These are phyloP conservation scores for Hyaloperonospora brassicae DNA, from an alignment of 352 stramenopile species.

Conservation along the genomic window DNA sequence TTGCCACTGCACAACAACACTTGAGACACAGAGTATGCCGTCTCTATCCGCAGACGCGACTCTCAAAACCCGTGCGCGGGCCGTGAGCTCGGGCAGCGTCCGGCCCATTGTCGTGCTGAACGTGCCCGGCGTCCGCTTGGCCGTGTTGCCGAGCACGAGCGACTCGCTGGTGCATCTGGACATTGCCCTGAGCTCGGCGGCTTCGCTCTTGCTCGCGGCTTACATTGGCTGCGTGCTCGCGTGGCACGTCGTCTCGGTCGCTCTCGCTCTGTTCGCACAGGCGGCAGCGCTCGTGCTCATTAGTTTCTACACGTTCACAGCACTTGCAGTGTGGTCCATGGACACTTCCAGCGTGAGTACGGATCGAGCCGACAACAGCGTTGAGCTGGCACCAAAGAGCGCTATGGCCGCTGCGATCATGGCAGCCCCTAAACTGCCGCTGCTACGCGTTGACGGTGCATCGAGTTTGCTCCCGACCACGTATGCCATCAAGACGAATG, in stretches of 20 bases:
- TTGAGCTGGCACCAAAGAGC: background rate
- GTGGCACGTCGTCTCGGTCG: constrained; percentile 23
- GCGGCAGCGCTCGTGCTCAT: constrained; percentile 32
- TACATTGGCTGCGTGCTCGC: constrained; percentile 26
- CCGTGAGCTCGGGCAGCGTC: constrained; percentile 19
- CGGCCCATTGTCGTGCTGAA: constrained; percentile 51
- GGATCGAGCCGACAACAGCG: constrained; percentile 1
- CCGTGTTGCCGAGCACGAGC: constrained; percentile 28
- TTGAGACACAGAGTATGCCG: no score
- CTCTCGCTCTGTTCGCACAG: constrained; percentile 24
- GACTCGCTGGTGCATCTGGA: constrained; percentile 25
- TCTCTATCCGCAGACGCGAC: background rate
- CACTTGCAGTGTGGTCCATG: constrained; percentile 33
- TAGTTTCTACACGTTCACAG: constrained; percentile 46
- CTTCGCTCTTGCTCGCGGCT: constrained; percentile 22
- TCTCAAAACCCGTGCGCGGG: constrained; percentile 14
- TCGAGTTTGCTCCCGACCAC: constrained; percentile 14
- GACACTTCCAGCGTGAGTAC: constrained; percentile 4
- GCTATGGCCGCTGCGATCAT: background rate
- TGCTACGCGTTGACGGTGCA: constrained; percentile 22
- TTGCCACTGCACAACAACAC: no score
- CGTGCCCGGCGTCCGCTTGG: constrained; percentile 49
- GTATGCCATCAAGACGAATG: constrained; percentile 20
- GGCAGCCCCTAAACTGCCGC: constrained; percentile 17
- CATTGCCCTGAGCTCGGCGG: constrained; percentile 21